Evolutionary conservation across 1,284 basidiomycete genomes (phyloP).

Genomic region (Lentinula novae-zelandiae): DNA sequence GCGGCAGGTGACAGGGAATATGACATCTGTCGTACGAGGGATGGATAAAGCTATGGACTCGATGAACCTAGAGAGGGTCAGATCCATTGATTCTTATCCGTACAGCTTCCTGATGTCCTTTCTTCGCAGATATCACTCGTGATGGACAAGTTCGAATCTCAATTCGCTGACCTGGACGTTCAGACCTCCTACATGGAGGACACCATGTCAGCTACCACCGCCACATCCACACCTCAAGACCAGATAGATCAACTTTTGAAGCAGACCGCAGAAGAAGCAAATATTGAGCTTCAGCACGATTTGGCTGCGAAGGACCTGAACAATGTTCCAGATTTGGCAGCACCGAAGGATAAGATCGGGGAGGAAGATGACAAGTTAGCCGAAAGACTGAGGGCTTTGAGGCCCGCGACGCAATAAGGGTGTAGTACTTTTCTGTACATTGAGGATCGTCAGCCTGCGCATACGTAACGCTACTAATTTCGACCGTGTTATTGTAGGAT

Average conservation of each 20-base stretch:
- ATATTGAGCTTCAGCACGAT: constrained; percentile 93
- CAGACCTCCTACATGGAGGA: constrained; percentile 99
- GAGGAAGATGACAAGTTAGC: constrained; percentile 83
- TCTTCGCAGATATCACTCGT: constrained; percentile 85
- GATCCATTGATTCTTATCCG: constrained; percentile 24
- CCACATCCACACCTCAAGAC: constrained; percentile 93
- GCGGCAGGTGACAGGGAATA: constrained; percentile 91
- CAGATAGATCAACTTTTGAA: constrained; percentile 92
- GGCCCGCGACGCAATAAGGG: constrained; percentile 60
- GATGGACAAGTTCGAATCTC: constrained; percentile 99
- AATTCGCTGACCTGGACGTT: constrained; percentile 96
- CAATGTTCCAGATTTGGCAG: constrained; percentile 47
- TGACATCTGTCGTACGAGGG: constrained; percentile 94
- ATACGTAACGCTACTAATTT: not conserved
- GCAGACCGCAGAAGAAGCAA: constrained; percentile 96
- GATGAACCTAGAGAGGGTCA: constrained; percentile 96
- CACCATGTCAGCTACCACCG: constrained; percentile 92
- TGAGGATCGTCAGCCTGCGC: no score
- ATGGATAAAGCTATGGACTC: constrained; percentile 99
- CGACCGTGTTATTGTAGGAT: not conserved
- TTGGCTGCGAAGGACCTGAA: constrained; percentile 67
- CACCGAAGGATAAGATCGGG: constrained; percentile 51
- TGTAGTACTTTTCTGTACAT: no score
- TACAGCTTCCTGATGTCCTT: constrained; percentile 6
- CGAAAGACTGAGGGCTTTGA: constrained; percentile 75